Conservation (phyloP, 306 rosid genomes). For the Purshia tridentata region DNA sequence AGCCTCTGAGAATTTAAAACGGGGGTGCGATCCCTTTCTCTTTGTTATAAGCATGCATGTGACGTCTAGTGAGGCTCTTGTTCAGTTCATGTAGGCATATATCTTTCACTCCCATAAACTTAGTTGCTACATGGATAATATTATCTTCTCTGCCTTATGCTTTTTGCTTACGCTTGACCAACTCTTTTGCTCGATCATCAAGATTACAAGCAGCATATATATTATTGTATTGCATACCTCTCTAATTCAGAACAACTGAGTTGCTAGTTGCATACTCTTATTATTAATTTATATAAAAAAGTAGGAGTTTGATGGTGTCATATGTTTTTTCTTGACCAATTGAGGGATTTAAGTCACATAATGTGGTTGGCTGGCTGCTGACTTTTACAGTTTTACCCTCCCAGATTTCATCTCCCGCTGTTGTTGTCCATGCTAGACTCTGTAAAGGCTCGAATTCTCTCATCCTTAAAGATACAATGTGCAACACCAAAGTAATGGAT, state of each 20-base stretch:
- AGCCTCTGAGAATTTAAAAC: constrained; percentile 16
- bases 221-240: not conserved
- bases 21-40: constrained; percentile 11
- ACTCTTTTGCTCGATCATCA: constrained; percentile 25
- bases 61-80: constrained; percentile 24
- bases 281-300: not conserved
- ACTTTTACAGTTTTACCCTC: not conserved
- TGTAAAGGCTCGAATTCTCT: not conserved
- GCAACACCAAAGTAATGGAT: not conserved
- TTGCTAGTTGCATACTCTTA: not conserved
- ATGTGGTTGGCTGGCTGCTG: too few relatives aligned
- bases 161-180: constrained; percentile 24
- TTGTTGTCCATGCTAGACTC: not conserved
- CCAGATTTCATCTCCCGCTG: not conserved
- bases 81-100: constrained; percentile 35
- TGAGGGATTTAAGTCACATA: not conserved
- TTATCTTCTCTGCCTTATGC: constrained; percentile 29
- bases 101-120: constrained; percentile 3
- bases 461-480: not conserved
- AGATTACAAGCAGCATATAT: constrained; percentile 1
- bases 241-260: too few relatives aligned
- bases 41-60: constrained; percentile 9
- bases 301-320: not conserved
- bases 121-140: constrained; percentile 31
- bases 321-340: not conserved